Evolutionary conservation across 1,139 yeast genomes (phyloP).

Genomic region (Saccharomycopsis hybrid): DNA sequence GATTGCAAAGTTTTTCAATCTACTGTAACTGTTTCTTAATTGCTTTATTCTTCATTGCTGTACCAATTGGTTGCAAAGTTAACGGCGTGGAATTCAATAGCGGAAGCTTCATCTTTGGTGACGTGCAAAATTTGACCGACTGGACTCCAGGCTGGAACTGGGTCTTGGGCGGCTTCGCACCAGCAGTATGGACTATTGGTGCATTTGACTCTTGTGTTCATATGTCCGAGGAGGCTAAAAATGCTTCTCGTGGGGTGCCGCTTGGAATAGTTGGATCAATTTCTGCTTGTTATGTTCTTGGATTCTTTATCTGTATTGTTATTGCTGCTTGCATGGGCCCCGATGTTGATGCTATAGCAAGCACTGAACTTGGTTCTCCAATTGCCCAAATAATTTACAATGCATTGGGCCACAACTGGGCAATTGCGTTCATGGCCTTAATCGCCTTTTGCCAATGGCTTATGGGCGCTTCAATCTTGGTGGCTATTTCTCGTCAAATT

Average conservation of each 20-base stretch:
- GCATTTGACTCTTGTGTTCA: slow-evolving; percentile 70
- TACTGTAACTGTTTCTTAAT: slow-evolving; percentile 48
- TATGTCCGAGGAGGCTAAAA: slow-evolving; percentile 64
- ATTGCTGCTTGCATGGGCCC: slow-evolving; percentile 50
- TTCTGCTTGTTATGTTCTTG: slow-evolving; percentile 52
- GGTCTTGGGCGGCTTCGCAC: slow-evolving; percentile 46
- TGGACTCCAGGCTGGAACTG: slow-evolving; percentile 70
- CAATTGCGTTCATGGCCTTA: slow-evolving; percentile 55
- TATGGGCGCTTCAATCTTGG: slow-evolving; percentile 56
- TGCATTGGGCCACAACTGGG: slow-evolving; percentile 64
- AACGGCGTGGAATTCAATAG: slow-evolving; percentile 31
- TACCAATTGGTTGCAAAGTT: slow-evolving; percentile 45
- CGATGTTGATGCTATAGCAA: slow-evolving; percentile 40
- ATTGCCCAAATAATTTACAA: slow-evolving; percentile 63
- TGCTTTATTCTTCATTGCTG: slow-evolving; percentile 55
- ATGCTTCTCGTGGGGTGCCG: slow-evolving; percentile 64
- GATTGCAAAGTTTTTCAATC: slow-evolving; percentile 55
- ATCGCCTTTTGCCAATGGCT: slow-evolving; percentile 56
- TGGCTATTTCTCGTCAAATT: slow-evolving; percentile 45
- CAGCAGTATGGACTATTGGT: slow-evolving; percentile 64
- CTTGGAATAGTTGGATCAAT: slow-evolving; percentile 55
- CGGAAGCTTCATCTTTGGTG: slow-evolving; percentile 47
- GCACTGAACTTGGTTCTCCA: slow-evolving; percentile 44
- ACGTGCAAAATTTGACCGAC: slow-evolving; percentile 44
- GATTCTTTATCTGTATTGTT: slow-evolving; percentile 51